A percentile compares a stretch with the other conserved stretches of the same genome.
phyloP scores from a whole-genome alignment of 176 grass and related monocot genomes.

The Carex littledalei region DNA sequence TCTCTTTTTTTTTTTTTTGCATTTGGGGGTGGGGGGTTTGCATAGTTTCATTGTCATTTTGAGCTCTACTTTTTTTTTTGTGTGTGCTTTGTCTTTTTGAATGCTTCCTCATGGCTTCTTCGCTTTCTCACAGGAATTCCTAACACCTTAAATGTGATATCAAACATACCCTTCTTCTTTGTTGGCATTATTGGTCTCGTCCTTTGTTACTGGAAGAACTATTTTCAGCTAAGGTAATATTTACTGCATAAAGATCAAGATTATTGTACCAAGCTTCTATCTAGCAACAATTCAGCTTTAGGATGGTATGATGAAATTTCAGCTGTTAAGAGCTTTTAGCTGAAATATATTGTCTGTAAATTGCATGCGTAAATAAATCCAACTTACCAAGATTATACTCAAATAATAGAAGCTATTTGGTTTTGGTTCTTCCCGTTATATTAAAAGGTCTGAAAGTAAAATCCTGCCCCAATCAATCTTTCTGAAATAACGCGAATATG shows the following conservation, averaged over 20 bases:
- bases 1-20: too few species aligned
- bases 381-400: too few species aligned
- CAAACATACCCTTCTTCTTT: slow-evolving; percentile 88
- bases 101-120: background rate
- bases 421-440: too few species aligned
- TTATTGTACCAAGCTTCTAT: background rate
- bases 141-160: slow-evolving; percentile 82
- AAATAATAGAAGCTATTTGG: too few species aligned
- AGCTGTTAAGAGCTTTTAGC: background rate
- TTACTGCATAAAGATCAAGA: background rate
- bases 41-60: too few species aligned
- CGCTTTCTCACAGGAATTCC: slow-evolving; percentile 58
- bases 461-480: too few species aligned
- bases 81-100: background rate
- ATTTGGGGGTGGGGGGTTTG: too few species aligned
- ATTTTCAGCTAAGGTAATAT: slow-evolving; percentile 69
- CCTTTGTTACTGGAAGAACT: slow-evolving; percentile 65
- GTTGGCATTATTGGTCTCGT: slow-evolving; percentile 51
- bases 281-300: background rate
- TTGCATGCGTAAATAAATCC: too few species aligned
- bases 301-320: background rate
- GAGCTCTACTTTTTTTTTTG: too few species aligned
- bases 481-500: too few species aligned
- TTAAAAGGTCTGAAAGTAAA: too few species aligned
- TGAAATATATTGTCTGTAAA: background rate